Conservation (phyloP, 768 basidiomycete genomes). For the Mycena kentingensis region DNA sequence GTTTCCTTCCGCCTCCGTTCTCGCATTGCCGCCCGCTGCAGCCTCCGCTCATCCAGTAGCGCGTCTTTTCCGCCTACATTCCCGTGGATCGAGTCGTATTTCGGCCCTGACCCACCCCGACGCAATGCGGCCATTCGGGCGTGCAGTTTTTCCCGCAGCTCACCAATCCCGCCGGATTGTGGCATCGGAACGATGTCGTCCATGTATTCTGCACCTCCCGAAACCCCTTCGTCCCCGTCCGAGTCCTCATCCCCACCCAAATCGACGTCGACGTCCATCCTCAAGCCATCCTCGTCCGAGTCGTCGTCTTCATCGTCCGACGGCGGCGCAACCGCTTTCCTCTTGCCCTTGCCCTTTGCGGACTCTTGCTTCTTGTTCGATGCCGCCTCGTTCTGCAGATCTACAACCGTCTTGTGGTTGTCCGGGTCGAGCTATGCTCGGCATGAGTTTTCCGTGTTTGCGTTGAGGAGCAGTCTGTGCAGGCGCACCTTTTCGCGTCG, state of each 20-base stretch:
- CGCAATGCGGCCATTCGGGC: constrained; percentile 73
- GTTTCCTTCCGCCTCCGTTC: constrained; percentile 86
- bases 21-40: constrained; percentile 77
- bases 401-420: constrained; percentile 75
- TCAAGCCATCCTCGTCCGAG: constrained; percentile 27
- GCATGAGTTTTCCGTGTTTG: background rate
- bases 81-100: constrained; percentile 26
- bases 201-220: constrained; percentile 16
- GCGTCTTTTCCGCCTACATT: constrained; percentile 75
- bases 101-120: constrained; percentile 36
- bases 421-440: constrained; percentile 81
- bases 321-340: constrained; percentile 39
- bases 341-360: constrained; percentile 46
- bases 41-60: constrained; percentile 76
- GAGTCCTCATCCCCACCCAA: constrained; percentile 39
- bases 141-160: constrained; percentile 73
- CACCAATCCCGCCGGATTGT: constrained; percentile 57
- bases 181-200: constrained; percentile 64
- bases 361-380: constrained; percentile 25
- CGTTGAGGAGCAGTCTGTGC: background rate
- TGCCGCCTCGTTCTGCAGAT: constrained; percentile 64
- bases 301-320: constrained; percentile 36
- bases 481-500: constrained; percentile 76
- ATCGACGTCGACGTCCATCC: constrained; percentile 43
- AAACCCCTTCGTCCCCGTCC: constrained; percentile 29